These are phyloP conservation scores for Cyclotella choctawhatcheeana DNA, from an alignment of 108 stramenopile species.

Conservation along the genomic window DNA sequence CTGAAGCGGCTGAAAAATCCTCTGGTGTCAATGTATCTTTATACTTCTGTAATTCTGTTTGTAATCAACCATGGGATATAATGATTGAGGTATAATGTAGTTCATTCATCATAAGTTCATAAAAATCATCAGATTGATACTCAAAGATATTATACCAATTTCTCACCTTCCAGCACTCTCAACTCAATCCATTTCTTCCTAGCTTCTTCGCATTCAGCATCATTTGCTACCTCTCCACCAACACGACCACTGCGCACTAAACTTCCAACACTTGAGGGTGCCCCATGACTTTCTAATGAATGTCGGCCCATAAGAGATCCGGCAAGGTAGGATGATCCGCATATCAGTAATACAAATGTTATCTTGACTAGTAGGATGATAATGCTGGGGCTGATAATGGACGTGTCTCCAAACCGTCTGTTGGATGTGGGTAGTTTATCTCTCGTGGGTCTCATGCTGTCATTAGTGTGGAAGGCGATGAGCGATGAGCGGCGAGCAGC, in stretches of 20 bases:
- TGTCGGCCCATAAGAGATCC: conserved; percentile 41
- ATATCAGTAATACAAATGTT: conserved; percentile 37
- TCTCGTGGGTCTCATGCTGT: not conserved
- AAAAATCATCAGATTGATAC: not conserved
- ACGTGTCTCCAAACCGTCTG: not conserved
- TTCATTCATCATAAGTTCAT: not conserved
- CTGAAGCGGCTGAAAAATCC: too few species aligned
- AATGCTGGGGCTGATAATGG: not conserved
- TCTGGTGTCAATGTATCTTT: not conserved
- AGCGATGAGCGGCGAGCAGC: too few species aligned
- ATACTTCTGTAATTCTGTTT: conserved; percentile 11
- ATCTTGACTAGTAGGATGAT: conserved; percentile 26
- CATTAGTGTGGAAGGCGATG: too few species aligned
- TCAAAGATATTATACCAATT: not conserved
- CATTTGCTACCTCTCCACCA: not conserved
- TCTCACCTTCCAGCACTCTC: conserved; percentile 31
- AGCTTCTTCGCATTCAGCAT: conserved; percentile 23
- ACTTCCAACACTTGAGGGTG: conserved; percentile 24
- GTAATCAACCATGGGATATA: too few species aligned
- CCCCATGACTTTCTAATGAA: conserved; percentile 25
- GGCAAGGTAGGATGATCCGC: conserved; percentile 48
- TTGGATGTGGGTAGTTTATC: not conserved
- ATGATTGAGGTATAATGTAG: too few species aligned
- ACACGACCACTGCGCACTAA: conserved; percentile 9
- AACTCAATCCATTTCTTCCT: conserved; percentile 27